phyloP scores from a whole-genome alignment of 805 yeast genomes.

The Saccharomyces cerevisiae region DNA sequence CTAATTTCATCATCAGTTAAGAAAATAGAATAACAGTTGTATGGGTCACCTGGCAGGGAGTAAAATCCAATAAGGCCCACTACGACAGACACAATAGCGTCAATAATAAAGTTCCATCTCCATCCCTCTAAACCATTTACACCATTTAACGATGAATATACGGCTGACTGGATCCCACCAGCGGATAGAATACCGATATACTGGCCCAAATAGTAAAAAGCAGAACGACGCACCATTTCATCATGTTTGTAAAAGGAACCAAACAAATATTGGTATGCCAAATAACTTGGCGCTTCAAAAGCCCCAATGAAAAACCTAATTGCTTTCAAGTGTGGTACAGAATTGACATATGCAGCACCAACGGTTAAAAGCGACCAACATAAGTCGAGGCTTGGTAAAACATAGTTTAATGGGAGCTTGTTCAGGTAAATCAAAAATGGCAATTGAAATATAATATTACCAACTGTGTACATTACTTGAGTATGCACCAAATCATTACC shows the following conservation, averaged over 20 bases:
- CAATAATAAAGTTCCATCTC: slow-evolving; percentile 69
- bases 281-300: slow-evolving; percentile 53
- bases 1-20: slow-evolving; percentile 50
- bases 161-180: slow-evolving; percentile 54
- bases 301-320: slow-evolving; percentile 57
- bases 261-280: slow-evolving; percentile 49
- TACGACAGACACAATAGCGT: slow-evolving; percentile 49
- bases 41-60: slow-evolving; percentile 60
- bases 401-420: slow-evolving; percentile 44
- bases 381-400: slow-evolving; percentile 42
- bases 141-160: slow-evolving; percentile 41
- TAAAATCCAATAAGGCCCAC: slow-evolving; percentile 51
- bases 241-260: slow-evolving; percentile 52
- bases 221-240: slow-evolving; percentile 57
- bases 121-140: slow-evolving; percentile 50
- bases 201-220: slow-evolving; percentile 54
- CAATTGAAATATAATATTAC: slow-evolving; percentile 51
- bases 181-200: slow-evolving; percentile 54
- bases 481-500: slow-evolving; percentile 58
- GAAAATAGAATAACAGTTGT: slow-evolving; percentile 43
- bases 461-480: slow-evolving; percentile 51
- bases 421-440: slow-evolving; percentile 53
- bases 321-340: slow-evolving; percentile 44
- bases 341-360: slow-evolving; percentile 38
- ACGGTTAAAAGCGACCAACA: slow-evolving; percentile 58